Evolutionary conservation across 2,329 filamentous ascomycete genomes (phyloP).

Genomic region (Pseudopithomyces chartarum): DNA sequence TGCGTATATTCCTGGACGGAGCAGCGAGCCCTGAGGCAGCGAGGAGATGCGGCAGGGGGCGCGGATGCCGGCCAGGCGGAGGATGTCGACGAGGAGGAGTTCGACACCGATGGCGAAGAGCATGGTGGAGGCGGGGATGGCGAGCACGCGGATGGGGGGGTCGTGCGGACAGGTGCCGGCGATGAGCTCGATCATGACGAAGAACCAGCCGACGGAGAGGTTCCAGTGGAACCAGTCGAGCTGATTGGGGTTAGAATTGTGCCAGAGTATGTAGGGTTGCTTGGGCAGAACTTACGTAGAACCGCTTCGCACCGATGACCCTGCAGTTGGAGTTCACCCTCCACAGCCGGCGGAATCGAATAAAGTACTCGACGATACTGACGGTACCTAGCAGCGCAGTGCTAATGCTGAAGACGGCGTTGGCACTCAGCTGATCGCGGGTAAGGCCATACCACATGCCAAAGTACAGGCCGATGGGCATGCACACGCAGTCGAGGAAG

Average conservation of each 20-base stretch:
- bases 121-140: slow-evolving; percentile 59
- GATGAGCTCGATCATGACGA: slow-evolving; percentile 62
- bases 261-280: too few relatives aligned
- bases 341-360: slow-evolving; percentile 56
- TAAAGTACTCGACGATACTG: slow-evolving; percentile 59
- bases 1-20: slow-evolving; percentile 60
- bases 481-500: slow-evolving; percentile 61
- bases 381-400: slow-evolving; percentile 59
- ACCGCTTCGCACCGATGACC: slow-evolving; percentile 53
- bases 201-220: slow-evolving; percentile 59
- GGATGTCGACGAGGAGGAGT: slow-evolving; percentile 55
- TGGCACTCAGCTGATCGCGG: slow-evolving; percentile 51
- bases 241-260: slow-evolving; percentile 36
- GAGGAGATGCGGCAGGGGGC: slow-evolving; percentile 59
- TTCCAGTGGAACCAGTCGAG: slow-evolving; percentile 65
- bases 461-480: slow-evolving; percentile 66
- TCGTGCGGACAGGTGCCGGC: slow-evolving; percentile 54
- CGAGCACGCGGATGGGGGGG: slow-evolving; percentile 58
- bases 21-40: slow-evolving; percentile 55
- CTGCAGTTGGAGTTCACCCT: slow-evolving; percentile 58
- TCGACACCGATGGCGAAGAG: slow-evolving; percentile 58
- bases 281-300: slow-evolving; percentile 36
- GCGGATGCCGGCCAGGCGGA: slow-evolving; percentile 51
- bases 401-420: slow-evolving; percentile 60
- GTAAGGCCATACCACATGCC: slow-evolving; percentile 63